Conservation (phyloP, 2,329 filamentous ascomycete species). For the Curvularia sp. region DNA sequence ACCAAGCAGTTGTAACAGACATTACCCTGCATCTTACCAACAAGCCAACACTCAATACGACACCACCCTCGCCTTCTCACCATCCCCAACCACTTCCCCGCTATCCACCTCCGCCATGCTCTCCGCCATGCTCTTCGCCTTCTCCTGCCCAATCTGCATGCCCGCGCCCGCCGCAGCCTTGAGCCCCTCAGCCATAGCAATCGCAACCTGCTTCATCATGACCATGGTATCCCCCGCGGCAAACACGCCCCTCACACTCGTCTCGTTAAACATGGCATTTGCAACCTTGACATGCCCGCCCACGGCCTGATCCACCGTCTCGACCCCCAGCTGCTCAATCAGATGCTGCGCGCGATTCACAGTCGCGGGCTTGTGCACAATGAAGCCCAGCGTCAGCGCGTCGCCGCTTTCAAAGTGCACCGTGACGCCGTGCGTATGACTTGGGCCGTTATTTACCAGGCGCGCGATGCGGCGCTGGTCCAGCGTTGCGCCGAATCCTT, state of each 20-base stretch:
- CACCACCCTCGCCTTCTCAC: conserved; percentile 7
- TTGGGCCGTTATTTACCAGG: conserved; percentile 39
- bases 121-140: conserved; percentile 10
- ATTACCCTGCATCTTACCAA: not conserved
- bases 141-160: conserved; percentile 35
- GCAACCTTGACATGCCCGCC: conserved; percentile 53
- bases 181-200: conserved; percentile 42
- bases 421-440: conserved; percentile 37
- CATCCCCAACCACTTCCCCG: not conserved
- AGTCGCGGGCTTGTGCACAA: conserved; percentile 39
- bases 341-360: conserved; percentile 42
- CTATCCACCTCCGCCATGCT: conserved; percentile 1
- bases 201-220: conserved; percentile 42
- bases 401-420: conserved; percentile 40
- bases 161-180: conserved; percentile 39
- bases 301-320: conserved; percentile 52
- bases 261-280: conserved; percentile 57
- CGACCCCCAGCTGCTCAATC: conserved; percentile 41
- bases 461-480: conserved; percentile 37
- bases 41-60: not conserved
- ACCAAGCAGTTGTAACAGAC: not conserved
- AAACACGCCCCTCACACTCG: conserved; percentile 61
- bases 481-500: conserved; percentile 33
- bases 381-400: conserved; percentile 36
- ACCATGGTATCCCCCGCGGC: conserved; percentile 60